These are phyloP conservation scores for Phytophthora citrophthora DNA, from an alignment of 352 stramenopile genomes.

Conservation along the genomic window DNA sequence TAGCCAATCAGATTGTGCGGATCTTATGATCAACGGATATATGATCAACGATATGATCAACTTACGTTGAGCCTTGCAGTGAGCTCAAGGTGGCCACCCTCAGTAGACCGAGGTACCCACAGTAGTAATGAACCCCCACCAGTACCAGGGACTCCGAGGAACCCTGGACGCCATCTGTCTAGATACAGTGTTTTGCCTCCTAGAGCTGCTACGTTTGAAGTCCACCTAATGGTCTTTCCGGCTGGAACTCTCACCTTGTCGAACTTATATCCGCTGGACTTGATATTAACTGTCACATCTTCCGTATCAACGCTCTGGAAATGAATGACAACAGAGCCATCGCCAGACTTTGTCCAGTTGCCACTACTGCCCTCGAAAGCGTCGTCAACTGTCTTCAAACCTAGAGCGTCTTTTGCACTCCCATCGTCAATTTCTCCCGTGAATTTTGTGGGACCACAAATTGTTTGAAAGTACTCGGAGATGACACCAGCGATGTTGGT, in stretches of 20 bases:
- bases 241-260: constrained; percentile 25
- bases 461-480: constrained; percentile 52
- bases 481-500: constrained; percentile 39
- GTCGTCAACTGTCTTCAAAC: constrained; percentile 36
- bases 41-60: constrained; percentile 1
- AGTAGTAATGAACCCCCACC: constrained; percentile 37
- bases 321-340: constrained; percentile 26
- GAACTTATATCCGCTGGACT: constrained; percentile 33
- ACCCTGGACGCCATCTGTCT: constrained; percentile 39
- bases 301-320: constrained; percentile 36
- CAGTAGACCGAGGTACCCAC: constrained; percentile 29
- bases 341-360: constrained; percentile 27
- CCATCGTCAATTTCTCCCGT: constrained; percentile 49
- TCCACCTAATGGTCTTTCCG: constrained; percentile 31
- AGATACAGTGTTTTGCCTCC: constrained; percentile 44
- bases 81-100: constrained; percentile 21
- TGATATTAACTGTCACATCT: constrained; percentile 42
- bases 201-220: constrained; percentile 16
- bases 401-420: constrained; percentile 37
- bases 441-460: constrained; percentile 51
- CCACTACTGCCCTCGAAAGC: constrained; percentile 40
- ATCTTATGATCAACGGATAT: background rate
- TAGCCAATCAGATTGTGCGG: constrained; percentile 1
- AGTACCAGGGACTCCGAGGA: constrained; percentile 29
- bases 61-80: constrained; percentile 24